Evolutionary conservation across 1,284 basidiomycete genomes (phyloP).

Genomic region (Pterula multifida): DNA sequence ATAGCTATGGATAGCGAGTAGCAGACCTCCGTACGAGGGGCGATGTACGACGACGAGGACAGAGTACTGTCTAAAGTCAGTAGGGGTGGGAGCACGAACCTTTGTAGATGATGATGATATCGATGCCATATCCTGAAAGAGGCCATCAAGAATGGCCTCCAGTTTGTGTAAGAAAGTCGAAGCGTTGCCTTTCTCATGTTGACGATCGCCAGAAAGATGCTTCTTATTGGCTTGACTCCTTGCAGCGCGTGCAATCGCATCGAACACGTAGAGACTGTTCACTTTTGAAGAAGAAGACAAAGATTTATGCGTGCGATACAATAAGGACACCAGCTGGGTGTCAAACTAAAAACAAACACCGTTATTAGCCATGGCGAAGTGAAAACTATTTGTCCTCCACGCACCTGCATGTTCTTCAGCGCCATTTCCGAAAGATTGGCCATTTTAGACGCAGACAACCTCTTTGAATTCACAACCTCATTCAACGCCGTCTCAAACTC

Average conservation of each 20-base stretch:
- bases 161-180: slow-evolving; percentile 78
- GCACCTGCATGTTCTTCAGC: slow-evolving; percentile 63
- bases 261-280: slow-evolving; percentile 81
- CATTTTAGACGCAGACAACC: slow-evolving; percentile 79
- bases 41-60: not conserved
- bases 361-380: slow-evolving; percentile 5
- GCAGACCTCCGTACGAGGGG: not conserved
- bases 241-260: slow-evolving; percentile 81
- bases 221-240: slow-evolving; percentile 56
- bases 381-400: slow-evolving; percentile 6
- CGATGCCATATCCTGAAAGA: slow-evolving; percentile 70
- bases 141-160: slow-evolving; percentile 74
- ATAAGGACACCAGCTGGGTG: slow-evolving; percentile 71
- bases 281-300: slow-evolving; percentile 59
- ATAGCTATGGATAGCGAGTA: slow-evolving; percentile 1
- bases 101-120: slow-evolving; percentile 57
- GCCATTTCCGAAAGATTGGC: slow-evolving; percentile 61
- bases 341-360: slow-evolving; percentile 72
- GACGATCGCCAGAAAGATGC: slow-evolving; percentile 40
- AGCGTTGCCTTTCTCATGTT: slow-evolving; percentile 53
- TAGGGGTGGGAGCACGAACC: slow-evolving; percentile 45
- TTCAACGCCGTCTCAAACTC: slow-evolving; percentile 70
- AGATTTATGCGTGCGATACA: slow-evolving; percentile 78
- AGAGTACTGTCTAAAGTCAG: slow-evolving; percentile 1
- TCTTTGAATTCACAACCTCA: slow-evolving; percentile 68